Percentiles rank a stretch among this genome's conserved stretches.
Evolutionary conservation across 352 stramenopile genomes (phyloP).

Genomic region (Phytophthora ohioensis): DNA sequence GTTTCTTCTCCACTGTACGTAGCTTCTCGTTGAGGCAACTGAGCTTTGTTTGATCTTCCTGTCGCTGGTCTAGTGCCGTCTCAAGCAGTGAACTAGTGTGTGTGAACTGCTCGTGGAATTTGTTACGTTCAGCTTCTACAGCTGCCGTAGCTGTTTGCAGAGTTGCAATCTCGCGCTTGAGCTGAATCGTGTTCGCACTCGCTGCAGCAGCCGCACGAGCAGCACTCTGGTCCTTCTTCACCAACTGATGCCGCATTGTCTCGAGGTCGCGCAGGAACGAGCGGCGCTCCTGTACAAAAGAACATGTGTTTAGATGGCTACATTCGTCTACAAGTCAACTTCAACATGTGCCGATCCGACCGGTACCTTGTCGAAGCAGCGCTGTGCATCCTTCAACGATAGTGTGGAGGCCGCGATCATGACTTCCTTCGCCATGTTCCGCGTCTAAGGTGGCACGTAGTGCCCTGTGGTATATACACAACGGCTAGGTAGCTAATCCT

Average conservation of each 20-base stretch:
- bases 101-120: slow-evolving; percentile 62
- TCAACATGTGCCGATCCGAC: slow-evolving; percentile 23
- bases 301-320: slow-evolving; percentile 23
- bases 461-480: slow-evolving; percentile 20
- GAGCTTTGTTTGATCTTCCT: slow-evolving; percentile 69
- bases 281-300: slow-evolving; percentile 56
- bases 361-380: slow-evolving; percentile 77
- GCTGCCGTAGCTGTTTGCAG: slow-evolving; percentile 52
- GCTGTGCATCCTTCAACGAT: slow-evolving; percentile 77
- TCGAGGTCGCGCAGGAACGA: slow-evolving; percentile 77
- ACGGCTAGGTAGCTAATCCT: slow-evolving; percentile 18
- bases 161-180: slow-evolving; percentile 81
- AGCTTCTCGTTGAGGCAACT: slow-evolving; percentile 59
- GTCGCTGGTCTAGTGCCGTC: slow-evolving; percentile 76
- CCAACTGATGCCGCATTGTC: slow-evolving; percentile 72
- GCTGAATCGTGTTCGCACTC: slow-evolving; percentile 72
- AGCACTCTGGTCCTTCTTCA: slow-evolving; percentile 77
- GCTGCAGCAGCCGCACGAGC: slow-evolving; percentile 55
- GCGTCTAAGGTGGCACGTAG: slow-evolving; percentile 15
- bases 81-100: slow-evolving; percentile 81
- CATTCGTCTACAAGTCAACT: slow-evolving; percentile 35
- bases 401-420: slow-evolving; percentile 46
- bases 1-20: slow-evolving; percentile 67
- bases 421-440: slow-evolving; percentile 31
- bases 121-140: slow-evolving; percentile 57